Evolutionary conservation across 768 basidiomycete species (phyloP), one percentile per base, ranked within the genome.

Genomic region (Boletus insuetus): DNA sequence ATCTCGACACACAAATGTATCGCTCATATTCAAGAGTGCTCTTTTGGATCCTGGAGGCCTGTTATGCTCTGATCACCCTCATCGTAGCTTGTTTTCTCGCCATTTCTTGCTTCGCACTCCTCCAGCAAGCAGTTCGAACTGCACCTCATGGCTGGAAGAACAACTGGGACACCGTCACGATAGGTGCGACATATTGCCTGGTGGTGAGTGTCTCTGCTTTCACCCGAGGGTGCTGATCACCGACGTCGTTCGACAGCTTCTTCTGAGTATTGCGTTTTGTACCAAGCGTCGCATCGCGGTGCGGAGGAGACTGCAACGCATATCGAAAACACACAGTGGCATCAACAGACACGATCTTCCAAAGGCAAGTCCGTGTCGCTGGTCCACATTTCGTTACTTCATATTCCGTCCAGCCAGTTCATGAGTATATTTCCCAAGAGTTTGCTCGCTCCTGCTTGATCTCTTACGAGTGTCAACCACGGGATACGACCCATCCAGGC

Each of bases 391-490:
- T 39, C 26, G 7, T 40, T 43, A 9, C 14, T 14, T 35, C 34
- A 35, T 35, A 38, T 47, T 19, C 39, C 37, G 20, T 32, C 37
- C 58, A 91, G 89, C 67, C 77, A 7, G 86, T 91, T 19, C 81
- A 83, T 60, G 76, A 79, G 52, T 87, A 86, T 60, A 80, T 91
- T 54, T 75, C 79, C 49, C 85, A 86, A 65, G 90, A 93, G 64
- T 90, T 85, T 67, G 78, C 83, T n/a, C 85, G 90, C 24, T 75
- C 83, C 19, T 89, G 87, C 69, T 73, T 90, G 39, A 78, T 91
- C 59, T 77, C 84, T 10, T 83, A 86, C 69, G 83, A 87, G 69
- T 85, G 86, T 31, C 77, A 85, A 58, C 89, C 90, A 20, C 82
- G 81, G 68, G 80, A 82, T 51, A 80, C 79, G 5, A 70, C 75